These are phyloP conservation scores for Pythium rishiriense DNA, from an alignment of 352 stramenopile species.

Conservation along the genomic window DNA sequence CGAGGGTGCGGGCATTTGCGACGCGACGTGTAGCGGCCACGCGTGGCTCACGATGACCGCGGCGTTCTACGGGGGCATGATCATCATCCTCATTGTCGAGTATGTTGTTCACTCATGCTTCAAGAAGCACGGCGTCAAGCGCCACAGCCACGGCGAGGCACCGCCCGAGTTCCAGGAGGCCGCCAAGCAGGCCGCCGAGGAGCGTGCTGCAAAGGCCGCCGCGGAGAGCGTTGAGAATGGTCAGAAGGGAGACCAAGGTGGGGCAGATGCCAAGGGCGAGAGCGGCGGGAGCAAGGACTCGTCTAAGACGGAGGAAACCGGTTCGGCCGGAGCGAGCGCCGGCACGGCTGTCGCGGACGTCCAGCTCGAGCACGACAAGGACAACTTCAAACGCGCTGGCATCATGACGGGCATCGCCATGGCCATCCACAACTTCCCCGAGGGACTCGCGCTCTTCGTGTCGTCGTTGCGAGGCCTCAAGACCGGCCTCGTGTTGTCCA, in stretches of 20 bases:
- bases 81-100: conserved; percentile 68
- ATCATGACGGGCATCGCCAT: conserved; percentile 94
- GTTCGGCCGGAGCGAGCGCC: conserved; percentile 18
- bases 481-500: conserved; percentile 89
- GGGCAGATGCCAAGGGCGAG: no score
- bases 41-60: conserved; percentile 60
- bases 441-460: conserved; percentile 96
- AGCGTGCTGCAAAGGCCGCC: conserved; percentile 18
- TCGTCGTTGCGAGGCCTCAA: conserved; percentile 87
- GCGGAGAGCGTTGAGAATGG: conserved; percentile 27
- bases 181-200: background rate
- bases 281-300: background rate
- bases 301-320: background rate
- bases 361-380: background rate
- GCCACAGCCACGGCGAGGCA: conserved; percentile 36
- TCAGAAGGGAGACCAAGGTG: conserved; percentile 31
- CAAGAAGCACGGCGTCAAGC: conserved; percentile 12
- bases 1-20: conserved; percentile 43
- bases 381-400: conserved; percentile 79
- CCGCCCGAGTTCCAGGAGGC: conserved; percentile 16
- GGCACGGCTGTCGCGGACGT: background rate
- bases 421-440: conserved; percentile 97
- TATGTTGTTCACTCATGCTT: conserved; percentile 60
- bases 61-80: conserved; percentile 57
- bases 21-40: conserved; percentile 57